These are phyloP conservation scores for Penicillium subrubescens DNA, from an alignment of 495 filamentous ascomycete genomes.

Conservation along the genomic window DNA sequence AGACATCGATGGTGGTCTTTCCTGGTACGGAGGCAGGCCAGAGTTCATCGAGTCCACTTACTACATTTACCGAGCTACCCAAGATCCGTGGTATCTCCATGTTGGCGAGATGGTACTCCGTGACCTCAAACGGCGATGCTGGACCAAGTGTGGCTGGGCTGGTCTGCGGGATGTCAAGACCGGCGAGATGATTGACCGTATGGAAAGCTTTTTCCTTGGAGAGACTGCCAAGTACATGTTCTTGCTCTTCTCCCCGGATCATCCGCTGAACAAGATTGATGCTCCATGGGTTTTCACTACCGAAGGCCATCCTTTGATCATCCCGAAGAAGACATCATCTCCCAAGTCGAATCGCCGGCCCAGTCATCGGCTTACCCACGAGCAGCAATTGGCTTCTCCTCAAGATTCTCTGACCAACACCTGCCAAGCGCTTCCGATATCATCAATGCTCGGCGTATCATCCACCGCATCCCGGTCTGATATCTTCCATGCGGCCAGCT, in stretches of 20 bases:
- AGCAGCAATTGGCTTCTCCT: conserved; percentile 8
- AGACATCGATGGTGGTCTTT: conserved; percentile 79
- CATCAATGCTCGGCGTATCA: conserved; percentile 69
- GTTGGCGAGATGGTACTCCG: conserved; percentile 92
- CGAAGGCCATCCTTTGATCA: conserved; percentile 90
- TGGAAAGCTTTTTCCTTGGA: conserved; percentile 98
- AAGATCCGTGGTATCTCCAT: conserved; percentile 94
- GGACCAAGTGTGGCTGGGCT: conserved; percentile 93
- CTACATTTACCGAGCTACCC: conserved; percentile 88
- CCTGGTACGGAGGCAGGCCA: conserved; percentile 93
- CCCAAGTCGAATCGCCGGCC: background rate
- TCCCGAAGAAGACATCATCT: conserved; percentile 58
- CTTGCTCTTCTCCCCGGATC: conserved; percentile 79
- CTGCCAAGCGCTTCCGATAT: conserved; percentile 62
- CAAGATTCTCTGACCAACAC: conserved; percentile 17
- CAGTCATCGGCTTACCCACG: conserved; percentile 2
- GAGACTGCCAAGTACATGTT: conserved; percentile 96
- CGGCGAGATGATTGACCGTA: conserved; percentile 88
- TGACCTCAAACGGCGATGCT: conserved; percentile 87
- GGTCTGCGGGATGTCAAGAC: conserved; percentile 90
- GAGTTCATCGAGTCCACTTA: conserved; percentile 97
- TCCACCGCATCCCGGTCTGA: conserved; percentile 81
- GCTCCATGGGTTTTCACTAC: conserved; percentile 91
- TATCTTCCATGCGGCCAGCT: conserved; percentile 85
- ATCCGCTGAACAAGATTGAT: conserved; percentile 86